Percentiles rank a stretch among this genome's conserved stretches.
Conservation (phyloP, 2,329 filamentous ascomycete species). For the Ophiostoma sp. region DNA sequence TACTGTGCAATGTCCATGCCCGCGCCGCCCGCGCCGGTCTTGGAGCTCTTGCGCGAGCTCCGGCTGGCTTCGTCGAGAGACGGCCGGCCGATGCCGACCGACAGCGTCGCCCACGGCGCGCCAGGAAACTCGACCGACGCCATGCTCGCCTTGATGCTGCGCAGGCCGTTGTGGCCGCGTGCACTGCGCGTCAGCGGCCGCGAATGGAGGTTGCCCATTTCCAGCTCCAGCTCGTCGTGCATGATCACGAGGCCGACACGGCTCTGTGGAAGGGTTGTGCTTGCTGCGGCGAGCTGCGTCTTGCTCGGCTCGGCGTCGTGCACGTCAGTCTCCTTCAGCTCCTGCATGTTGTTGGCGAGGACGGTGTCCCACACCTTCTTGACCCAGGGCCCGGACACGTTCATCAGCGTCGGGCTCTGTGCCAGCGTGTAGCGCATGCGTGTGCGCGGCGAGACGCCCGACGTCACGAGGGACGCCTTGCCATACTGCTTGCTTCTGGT, state of each 20-base stretch:
- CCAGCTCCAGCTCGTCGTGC: constrained; percentile 80
- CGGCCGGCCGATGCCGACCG: constrained; percentile 84
- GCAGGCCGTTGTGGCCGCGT: constrained; percentile 69
- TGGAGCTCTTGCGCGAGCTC: background rate
- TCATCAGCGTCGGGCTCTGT: constrained; percentile 77
- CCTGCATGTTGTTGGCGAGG: constrained; percentile 1
- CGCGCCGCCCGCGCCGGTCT: background rate
- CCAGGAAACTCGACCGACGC: constrained; percentile 38
- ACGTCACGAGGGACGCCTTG: constrained; percentile 45
- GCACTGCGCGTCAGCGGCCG: constrained; percentile 58
- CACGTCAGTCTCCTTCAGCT: constrained; percentile 32
- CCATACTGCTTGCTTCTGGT: constrained; percentile 40
- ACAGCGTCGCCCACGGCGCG: constrained; percentile 55
- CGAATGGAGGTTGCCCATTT: constrained; percentile 61
- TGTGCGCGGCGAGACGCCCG: constrained; percentile 1
- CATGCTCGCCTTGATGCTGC: constrained; percentile 55
- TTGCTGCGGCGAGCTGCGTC: background rate
- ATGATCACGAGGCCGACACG: constrained; percentile 59
- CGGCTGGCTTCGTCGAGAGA: constrained; percentile 35
- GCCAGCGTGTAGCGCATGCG: constrained; percentile 59
- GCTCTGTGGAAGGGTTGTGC: background rate
- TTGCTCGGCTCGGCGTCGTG: constrained; percentile 31
- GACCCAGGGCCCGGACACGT: constrained; percentile 69
- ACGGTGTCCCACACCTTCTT: constrained; percentile 50
- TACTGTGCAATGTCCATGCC: constrained; percentile 58